A percentile compares a stretch with the other conserved stretches of the same genome.
phyloP scores from a whole-genome alignment of 495 filamentous ascomycete species.

The Neurospora sp. region DNA sequence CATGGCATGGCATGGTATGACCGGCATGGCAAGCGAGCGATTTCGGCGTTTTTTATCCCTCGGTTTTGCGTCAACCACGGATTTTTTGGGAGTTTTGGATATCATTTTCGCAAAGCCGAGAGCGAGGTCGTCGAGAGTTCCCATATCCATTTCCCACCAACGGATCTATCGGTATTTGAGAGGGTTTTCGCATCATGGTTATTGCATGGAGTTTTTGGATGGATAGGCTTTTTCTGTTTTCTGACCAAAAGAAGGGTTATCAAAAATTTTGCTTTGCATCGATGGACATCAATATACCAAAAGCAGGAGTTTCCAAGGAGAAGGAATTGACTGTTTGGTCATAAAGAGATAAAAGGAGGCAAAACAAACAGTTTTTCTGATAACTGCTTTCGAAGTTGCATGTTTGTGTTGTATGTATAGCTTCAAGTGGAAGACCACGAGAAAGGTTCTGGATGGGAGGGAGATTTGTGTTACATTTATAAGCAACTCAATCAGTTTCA shows the following conservation, averaged over 20 bases:
- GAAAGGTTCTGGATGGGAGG: not conserved
- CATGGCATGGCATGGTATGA: conserved; percentile 2
- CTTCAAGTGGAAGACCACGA: not conserved
- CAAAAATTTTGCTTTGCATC: not conserved
- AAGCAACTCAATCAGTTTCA: not conserved
- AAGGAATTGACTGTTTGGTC: not conserved
- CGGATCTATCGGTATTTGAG: not conserved
- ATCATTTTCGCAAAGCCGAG: not conserved
- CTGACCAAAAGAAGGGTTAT: not conserved
- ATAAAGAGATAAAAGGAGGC: not conserved
- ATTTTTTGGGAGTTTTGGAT: not conserved
- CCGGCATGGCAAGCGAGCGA: conserved; percentile 4
- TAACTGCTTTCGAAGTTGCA: not conserved
- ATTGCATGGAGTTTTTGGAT: not conserved
- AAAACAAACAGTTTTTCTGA: not conserved
- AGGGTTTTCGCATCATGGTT: not conserved
- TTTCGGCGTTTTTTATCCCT: not conserved
- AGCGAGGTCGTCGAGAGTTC: not conserved
- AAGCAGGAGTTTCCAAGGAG: not conserved
- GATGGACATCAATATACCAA: not conserved
- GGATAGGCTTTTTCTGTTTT: not conserved
- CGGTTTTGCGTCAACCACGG: not conserved
- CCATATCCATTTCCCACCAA: not conserved
- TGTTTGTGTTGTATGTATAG: not conserved
- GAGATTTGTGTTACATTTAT: not conserved